These are phyloP conservation scores for Viola odorata DNA, from an alignment of 345 rosid genomes.

Conservation along the genomic window DNA sequence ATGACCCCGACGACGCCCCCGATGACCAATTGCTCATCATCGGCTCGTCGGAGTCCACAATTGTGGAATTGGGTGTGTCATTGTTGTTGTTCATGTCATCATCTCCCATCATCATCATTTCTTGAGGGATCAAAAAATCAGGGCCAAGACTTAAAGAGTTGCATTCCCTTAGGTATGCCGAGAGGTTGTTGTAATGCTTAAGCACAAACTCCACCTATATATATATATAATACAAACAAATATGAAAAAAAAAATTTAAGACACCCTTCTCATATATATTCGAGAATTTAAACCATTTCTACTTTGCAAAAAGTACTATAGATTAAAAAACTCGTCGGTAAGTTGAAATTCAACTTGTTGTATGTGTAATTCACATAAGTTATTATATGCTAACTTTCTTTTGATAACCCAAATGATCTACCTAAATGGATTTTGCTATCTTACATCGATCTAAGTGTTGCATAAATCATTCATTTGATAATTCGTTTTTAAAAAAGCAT, in stretches of 20 bases:
- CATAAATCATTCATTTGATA: no score
- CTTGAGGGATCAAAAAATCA: conserved; percentile 84
- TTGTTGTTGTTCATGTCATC: conserved; percentile 51
- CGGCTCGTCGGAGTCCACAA: conserved; percentile 66
- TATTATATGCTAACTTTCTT: no score
- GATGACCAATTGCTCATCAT: conserved; percentile 58
- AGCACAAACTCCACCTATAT: conserved; percentile 79
- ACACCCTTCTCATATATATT: neutral
- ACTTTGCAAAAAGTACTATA: no score
- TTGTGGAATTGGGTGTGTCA: conserved; percentile 62
- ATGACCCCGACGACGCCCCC: conserved; percentile 26
- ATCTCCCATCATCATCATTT: conserved; percentile 36
- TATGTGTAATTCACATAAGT: no score
- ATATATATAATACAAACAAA: no score
- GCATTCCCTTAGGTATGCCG: conserved; percentile 61
- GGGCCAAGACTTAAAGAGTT: conserved; percentile 69
- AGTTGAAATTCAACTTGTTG: no score
- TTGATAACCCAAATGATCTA: no score
- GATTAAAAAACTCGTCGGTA: no score
- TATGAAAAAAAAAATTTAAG: neutral
- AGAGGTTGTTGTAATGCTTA: conserved; percentile 65
- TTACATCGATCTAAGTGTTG: no score
- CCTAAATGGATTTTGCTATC: no score
- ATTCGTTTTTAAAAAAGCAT: no score
- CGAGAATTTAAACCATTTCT: no score